These are phyloP conservation scores for Colletotrichum sp. DNA, from an alignment of 2,329 filamentous ascomycete species.

Conservation along the genomic window DNA sequence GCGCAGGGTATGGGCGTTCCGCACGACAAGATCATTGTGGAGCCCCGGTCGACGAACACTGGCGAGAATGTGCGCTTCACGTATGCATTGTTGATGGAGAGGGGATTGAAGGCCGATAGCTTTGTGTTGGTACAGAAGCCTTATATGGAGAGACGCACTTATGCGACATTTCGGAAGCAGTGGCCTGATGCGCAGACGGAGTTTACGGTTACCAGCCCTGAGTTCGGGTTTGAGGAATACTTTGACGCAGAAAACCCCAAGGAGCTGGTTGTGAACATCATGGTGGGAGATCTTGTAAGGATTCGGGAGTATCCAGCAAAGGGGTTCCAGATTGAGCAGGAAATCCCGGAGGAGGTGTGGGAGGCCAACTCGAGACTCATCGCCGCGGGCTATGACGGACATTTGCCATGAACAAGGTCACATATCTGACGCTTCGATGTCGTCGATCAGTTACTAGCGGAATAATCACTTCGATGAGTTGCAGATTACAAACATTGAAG, in stretches of 20 bases:
- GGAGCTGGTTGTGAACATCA: no score
- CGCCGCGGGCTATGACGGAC: no score
- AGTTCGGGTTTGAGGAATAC: constrained; percentile 43
- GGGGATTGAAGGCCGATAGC: constrained; percentile 28
- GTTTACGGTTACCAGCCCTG: constrained; percentile 47
- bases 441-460: no score
- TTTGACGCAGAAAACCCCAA: constrained; percentile 34
- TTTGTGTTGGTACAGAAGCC: constrained; percentile 53
- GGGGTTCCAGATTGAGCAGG: no score
- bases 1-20: constrained; percentile 45
- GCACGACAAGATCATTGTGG: constrained; percentile 40
- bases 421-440: no score
- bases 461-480: no score
- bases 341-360: no score
- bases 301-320: no score
- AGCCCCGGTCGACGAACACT: constrained; percentile 47
- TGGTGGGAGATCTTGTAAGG: no score
- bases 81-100: constrained; percentile 35
- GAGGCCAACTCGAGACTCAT: no score
- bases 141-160: constrained; percentile 53
- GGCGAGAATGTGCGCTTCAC: constrained; percentile 54
- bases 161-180: constrained; percentile 51
- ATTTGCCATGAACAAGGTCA: no score
- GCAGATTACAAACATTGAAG: no score
- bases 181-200: constrained; percentile 41